Evolutionary conservation across 768 basidiomycete species (phyloP).

Genomic region (Lentinula lateritia): DNA sequence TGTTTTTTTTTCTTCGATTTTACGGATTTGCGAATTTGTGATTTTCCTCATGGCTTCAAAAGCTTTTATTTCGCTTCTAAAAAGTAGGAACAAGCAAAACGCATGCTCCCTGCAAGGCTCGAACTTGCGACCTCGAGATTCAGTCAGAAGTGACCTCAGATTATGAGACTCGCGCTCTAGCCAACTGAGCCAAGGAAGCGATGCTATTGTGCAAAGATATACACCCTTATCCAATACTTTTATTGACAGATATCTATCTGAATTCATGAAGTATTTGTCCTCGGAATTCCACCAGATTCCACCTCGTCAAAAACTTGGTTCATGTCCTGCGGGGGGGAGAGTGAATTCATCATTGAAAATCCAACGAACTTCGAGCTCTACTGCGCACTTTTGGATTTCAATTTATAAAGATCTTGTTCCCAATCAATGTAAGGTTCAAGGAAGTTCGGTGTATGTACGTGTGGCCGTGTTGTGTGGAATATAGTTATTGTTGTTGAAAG

Average conservation of each 20-base stretch:
- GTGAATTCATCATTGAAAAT: neutral
- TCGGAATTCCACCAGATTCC: conserved; percentile 25
- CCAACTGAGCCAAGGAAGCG: conserved; percentile 9
- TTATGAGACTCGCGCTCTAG: conserved; percentile 9
- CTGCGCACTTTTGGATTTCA: conserved; percentile 42
- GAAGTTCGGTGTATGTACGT: neutral
- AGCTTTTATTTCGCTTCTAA: too few relatives aligned
- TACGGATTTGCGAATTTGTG: too few relatives aligned
- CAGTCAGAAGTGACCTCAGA: too few relatives aligned
- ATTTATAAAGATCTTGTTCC: conserved; percentile 41
- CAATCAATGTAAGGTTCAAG: conserved; percentile 43
- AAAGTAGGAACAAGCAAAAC: neutral
- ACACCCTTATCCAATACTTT: neutral
- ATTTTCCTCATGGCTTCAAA: too few relatives aligned
- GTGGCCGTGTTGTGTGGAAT: too few relatives aligned
- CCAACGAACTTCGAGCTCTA: neutral
- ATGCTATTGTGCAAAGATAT: neutral
- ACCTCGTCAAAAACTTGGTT: conserved; percentile 34
- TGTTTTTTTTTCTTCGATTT: too few relatives aligned
- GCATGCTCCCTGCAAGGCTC: conserved; percentile 7
- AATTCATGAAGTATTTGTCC: conserved; percentile 31
- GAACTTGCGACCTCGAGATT: conserved; percentile 10
- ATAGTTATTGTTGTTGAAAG: too few relatives aligned
- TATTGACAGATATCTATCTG: too few relatives aligned
- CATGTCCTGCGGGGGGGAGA: conserved; percentile 27